These are phyloP conservation scores for Tuctoria greenei DNA, from an alignment of 176 grass and related monocot species.

Conservation along the genomic window DNA sequence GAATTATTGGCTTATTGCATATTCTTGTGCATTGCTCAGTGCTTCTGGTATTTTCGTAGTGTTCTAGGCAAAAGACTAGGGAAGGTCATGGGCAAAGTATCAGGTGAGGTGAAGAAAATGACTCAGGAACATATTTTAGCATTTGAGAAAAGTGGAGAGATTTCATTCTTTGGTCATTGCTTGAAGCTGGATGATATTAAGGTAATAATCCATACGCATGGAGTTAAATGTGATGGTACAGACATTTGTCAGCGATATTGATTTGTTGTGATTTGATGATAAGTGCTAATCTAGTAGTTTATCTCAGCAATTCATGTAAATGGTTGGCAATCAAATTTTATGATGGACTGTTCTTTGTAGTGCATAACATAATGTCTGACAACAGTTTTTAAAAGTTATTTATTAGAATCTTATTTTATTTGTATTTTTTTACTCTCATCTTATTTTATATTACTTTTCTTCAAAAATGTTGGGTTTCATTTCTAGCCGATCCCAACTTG, in stretches of 20 bases:
- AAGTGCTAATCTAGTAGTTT: slow-evolving; percentile 31
- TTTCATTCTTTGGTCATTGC: slow-evolving; percentile 69
- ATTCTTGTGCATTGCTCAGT: slow-evolving; percentile 24
- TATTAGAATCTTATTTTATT: too few species aligned
- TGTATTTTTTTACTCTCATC: too few species aligned
- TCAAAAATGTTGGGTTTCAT: too few species aligned
- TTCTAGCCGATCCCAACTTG: too few species aligned
- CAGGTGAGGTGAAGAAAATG: slow-evolving; percentile 90
- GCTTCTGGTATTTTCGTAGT: slow-evolving; percentile 41
- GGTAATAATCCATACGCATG: slow-evolving; percentile 47
- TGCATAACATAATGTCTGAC: slow-evolving; percentile 4
- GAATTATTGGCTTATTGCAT: slow-evolving; percentile 2
- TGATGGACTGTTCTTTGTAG: background rate
- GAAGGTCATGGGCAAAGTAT: slow-evolving; percentile 79
- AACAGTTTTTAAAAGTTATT: too few species aligned
- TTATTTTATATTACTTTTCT: too few species aligned
- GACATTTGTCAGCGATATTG: background rate
- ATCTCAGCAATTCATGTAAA: slow-evolving; percentile 10
- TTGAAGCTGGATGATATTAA: slow-evolving; percentile 88
- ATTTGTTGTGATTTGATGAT: background rate
- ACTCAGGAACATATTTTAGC: slow-evolving; percentile 78
- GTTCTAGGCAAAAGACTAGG: slow-evolving; percentile 93
- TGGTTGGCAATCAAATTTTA: slow-evolving; percentile 9
- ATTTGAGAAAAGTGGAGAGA: slow-evolving; percentile 84
- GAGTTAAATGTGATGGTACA: slow-evolving; percentile 7